These are phyloP conservation scores for Monosporascus cannonballus DNA, from an alignment of 2,329 filamentous ascomycete genomes.

Conservation along the genomic window DNA sequence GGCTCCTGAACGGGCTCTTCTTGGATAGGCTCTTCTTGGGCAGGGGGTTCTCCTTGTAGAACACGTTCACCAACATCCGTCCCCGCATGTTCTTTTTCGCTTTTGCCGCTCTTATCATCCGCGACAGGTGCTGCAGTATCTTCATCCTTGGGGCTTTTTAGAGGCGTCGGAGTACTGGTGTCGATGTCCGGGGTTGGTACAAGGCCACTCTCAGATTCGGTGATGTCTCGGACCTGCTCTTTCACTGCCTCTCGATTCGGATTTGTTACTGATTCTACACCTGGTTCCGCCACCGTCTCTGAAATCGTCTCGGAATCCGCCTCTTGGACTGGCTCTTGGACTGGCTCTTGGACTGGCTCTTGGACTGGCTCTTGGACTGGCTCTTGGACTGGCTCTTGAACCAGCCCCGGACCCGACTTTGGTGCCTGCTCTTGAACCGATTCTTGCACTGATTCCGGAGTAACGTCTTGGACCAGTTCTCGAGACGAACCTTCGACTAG, in stretches of 20 bases:
- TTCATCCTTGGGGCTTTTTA: conserved; percentile 10
- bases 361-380: no score
- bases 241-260: no score
- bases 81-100: conserved; percentile 25
- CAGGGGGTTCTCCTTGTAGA: neutral
- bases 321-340: neutral
- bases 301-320: neutral
- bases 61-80: conserved; percentile 6
- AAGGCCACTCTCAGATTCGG: neutral
- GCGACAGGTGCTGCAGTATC: conserved; percentile 6
- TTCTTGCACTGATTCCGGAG: neutral
- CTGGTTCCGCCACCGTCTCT: no score
- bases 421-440: neutral
- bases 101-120: conserved; percentile 27
- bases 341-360: neutral
- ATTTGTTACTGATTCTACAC: no score
- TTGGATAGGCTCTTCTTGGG: conserved; percentile 4
- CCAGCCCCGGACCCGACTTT: neutral
- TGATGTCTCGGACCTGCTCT: neutral
- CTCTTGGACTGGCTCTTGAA: no score
- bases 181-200: neutral
- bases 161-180: conserved; percentile 3
- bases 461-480: neutral
- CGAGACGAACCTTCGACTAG: neutral
- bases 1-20: conserved; percentile 3